phyloP scores from a whole-genome alignment of 495 filamentous ascomycete genomes.

The Hypoxylon intermedium region DNA sequence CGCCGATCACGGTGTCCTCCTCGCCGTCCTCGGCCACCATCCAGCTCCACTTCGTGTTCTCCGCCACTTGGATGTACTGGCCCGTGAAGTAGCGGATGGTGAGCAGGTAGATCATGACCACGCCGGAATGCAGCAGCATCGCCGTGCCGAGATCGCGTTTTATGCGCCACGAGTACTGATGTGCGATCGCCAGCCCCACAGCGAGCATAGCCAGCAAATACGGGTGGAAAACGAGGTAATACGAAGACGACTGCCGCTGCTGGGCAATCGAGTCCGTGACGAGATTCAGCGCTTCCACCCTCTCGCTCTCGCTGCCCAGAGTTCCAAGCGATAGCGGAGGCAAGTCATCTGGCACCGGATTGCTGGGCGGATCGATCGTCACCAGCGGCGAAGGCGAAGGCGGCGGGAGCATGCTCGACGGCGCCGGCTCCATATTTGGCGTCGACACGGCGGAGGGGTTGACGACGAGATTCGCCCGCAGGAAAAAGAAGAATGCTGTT shows the following conservation, averaged over 20 bases:
- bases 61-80: constrained; percentile 50
- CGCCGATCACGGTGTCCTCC: constrained; percentile 52
- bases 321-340: constrained; percentile 50
- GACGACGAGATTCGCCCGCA: constrained; percentile 63
- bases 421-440: constrained; percentile 50
- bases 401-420: constrained; percentile 39
- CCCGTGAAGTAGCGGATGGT: constrained; percentile 51
- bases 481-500: constrained; percentile 63
- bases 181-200: constrained; percentile 39
- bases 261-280: constrained; percentile 57
- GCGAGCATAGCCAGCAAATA: constrained; percentile 43
- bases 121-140: constrained; percentile 43
- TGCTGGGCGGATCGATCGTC: constrained; percentile 30
- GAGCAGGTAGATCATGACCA: constrained; percentile 51
- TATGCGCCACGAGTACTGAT: constrained; percentile 45
- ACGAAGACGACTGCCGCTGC: constrained; percentile 52
- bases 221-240: constrained; percentile 50
- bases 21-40: constrained; percentile 42
- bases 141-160: constrained; percentile 44
- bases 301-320: constrained; percentile 46
- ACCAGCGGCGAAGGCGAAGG: constrained; percentile 43
- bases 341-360: constrained; percentile 43
- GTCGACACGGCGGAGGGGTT: constrained; percentile 55
- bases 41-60: constrained; percentile 49
- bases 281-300: constrained; percentile 51